Evolutionary conservation across 768 basidiomycete genomes (phyloP).

Genomic region (Pleurotus citrinopileatus): DNA sequence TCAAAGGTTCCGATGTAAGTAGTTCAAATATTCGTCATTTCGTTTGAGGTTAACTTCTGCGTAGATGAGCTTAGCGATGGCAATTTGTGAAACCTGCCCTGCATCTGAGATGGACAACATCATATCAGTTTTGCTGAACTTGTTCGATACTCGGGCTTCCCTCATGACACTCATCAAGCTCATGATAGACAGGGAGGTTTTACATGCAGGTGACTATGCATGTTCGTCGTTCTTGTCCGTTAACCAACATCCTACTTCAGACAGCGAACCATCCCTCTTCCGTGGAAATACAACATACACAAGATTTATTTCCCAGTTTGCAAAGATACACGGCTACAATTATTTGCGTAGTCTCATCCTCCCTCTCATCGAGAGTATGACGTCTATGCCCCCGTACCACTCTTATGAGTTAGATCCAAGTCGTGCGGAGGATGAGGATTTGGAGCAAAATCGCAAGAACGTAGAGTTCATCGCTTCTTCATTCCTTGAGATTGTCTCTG

Average conservation of each 20-base stretch:
- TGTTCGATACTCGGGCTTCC: conserved; percentile 76
- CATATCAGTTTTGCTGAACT: conserved; percentile 79
- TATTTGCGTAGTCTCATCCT: conserved; percentile 80
- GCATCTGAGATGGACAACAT: conserved; percentile 78
- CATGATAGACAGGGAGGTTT: conserved; percentile 84
- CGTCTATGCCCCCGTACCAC: conserved; percentile 65
- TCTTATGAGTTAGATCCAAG: conserved; percentile 79
- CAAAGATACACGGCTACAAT: conserved; percentile 86
- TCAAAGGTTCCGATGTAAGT: conserved; percentile 71
- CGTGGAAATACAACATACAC: conserved; percentile 86
- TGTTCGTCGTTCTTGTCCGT: background rate
- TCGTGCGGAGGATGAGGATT: conserved; percentile 54
- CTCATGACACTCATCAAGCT: conserved; percentile 74
- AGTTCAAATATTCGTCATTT: background rate
- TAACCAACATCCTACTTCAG: conserved; percentile 33
- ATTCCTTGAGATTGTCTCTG: conserved; percentile 72
- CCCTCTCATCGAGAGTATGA: conserved; percentile 76
- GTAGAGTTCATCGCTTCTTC: conserved; percentile 71
- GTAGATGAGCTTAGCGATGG: conserved; percentile 76
- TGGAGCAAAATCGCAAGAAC: conserved; percentile 64
- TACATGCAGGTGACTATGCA: conserved; percentile 55
- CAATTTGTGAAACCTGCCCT: conserved; percentile 87
- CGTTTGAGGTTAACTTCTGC: background rate
- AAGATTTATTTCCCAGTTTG: conserved; percentile 83
- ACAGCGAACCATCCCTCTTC: conserved; percentile 79